Conservation (phyloP, 768 basidiomycete genomes). For the Tricholoma sp. region DNA sequence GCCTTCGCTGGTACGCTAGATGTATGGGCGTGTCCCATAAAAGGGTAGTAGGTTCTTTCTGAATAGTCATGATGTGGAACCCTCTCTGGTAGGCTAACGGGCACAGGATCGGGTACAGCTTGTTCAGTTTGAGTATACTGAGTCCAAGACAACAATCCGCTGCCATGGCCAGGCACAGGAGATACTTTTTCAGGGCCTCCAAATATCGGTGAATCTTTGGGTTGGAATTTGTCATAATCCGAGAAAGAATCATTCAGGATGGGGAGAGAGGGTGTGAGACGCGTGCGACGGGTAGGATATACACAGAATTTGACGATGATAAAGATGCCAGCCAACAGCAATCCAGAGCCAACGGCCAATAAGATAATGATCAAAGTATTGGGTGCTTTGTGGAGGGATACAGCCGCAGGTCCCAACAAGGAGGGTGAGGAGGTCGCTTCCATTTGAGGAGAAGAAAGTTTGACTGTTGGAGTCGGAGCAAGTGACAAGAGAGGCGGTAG, state of each 20-base stretch:
- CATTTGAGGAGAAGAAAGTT: constrained; percentile 10
- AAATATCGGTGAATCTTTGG: constrained; percentile 67
- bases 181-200: constrained; percentile 66
- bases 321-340: constrained; percentile 43
- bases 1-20: constrained; percentile 12
- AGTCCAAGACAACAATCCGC: constrained; percentile 52
- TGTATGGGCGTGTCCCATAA: constrained; percentile 20
- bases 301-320: constrained; percentile 43
- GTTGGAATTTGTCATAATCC: constrained; percentile 38
- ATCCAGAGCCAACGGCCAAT: constrained; percentile 46
- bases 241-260: constrained; percentile 55
- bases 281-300: constrained; percentile 46
- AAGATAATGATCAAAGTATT: constrained; percentile 46
- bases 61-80: constrained; percentile 10
- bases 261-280: constrained; percentile 70
- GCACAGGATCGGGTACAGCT: constrained; percentile 10
- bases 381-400: constrained; percentile 29
- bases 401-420: constrained; percentile 3
- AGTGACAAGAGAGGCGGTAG: constrained; percentile 20
- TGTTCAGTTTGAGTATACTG: constrained; percentile 41
- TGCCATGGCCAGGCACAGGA: constrained; percentile 37
- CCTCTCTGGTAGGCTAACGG: constrained; percentile 10
- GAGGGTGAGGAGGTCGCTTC: constrained; percentile 11
- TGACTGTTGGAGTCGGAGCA: constrained; percentile 10
- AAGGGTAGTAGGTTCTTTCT: constrained; percentile 1